phyloP scores from a whole-genome alignment of 345 rosid species.

The Triadica sebifera region DNA sequence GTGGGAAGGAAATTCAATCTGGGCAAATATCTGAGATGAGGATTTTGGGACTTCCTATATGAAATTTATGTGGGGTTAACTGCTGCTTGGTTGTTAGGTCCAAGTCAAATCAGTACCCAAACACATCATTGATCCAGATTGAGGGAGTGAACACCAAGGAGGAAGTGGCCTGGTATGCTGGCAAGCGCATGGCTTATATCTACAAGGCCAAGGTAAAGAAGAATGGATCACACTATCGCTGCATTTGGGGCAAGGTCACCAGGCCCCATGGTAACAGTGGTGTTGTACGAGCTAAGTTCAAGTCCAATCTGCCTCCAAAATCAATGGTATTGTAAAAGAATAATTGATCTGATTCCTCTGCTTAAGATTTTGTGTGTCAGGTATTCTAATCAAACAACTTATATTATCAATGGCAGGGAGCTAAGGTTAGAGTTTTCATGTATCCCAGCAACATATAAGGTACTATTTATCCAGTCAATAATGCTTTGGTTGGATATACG shows the following conservation, averaged over 20 bases:
- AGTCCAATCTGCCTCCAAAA: slow-evolving; percentile 65
- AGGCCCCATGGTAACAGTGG: slow-evolving; percentile 77
- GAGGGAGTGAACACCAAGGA: slow-evolving; percentile 33
- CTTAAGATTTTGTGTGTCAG: neutral
- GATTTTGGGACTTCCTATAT: too few species aligned
- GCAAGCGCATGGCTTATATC: slow-evolving; percentile 26
- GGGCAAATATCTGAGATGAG: too few species aligned
- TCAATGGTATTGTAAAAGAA: slow-evolving; percentile 45
- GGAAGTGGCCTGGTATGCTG: slow-evolving; percentile 24
- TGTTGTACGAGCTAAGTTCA: slow-evolving; percentile 68
- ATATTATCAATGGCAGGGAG: slow-evolving; percentile 1
- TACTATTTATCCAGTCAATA: neutral
- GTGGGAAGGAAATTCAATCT: too few species aligned
- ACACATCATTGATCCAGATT: slow-evolving; percentile 25
- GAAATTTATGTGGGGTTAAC: neutral
- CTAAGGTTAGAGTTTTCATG: slow-evolving; percentile 22
- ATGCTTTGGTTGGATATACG: neutral
- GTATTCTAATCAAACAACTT: neutral
- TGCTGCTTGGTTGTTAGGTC: slow-evolving; percentile 10
- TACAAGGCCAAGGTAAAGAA: slow-evolving; percentile 31
- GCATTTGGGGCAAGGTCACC: slow-evolving; percentile 42
- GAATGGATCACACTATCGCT: slow-evolving; percentile 24
- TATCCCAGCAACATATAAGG: slow-evolving; percentile 26
- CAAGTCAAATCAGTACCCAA: slow-evolving; percentile 29
- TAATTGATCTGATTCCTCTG: too few species aligned